Evolutionary conservation across 1,284 basidiomycete species (phyloP).

Genomic region (Sanghuangporus sanghuang): DNA sequence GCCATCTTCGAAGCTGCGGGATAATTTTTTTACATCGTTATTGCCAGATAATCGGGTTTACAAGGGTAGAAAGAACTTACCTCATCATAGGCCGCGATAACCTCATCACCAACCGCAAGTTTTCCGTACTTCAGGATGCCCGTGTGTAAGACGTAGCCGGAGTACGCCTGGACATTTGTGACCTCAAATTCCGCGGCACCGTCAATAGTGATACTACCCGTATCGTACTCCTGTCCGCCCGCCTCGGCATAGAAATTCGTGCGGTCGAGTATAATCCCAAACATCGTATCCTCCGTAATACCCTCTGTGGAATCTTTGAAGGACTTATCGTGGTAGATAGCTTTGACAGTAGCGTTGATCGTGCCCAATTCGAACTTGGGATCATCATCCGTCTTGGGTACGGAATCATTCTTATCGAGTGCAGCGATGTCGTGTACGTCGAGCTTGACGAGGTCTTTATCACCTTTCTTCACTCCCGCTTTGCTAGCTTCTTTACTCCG

Average conservation of each 20-base stretch:
- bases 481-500: constrained; percentile 92
- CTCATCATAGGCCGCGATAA: constrained; percentile 75
- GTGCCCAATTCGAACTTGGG: constrained; percentile 85
- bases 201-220: constrained; percentile 91
- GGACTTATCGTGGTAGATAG: constrained; percentile 80
- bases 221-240: constrained; percentile 97
- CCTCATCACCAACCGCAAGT: constrained; percentile 62
- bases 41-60: neutral
- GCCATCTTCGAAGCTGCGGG: constrained; percentile 82
- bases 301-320: constrained; percentile 69
- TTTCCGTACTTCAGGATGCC: constrained; percentile 80
- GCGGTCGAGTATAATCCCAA: constrained; percentile 87
- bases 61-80: constrained; percentile 28
- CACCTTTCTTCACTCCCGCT: constrained; percentile 66
- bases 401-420: constrained; percentile 73
- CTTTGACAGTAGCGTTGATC: constrained; percentile 73
- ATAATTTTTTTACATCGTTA: neutral
- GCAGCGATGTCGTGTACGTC: constrained; percentile 94
- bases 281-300: constrained; percentile 59
- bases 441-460: constrained; percentile 72
- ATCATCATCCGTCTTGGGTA: constrained; percentile 94
- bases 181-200: constrained; percentile 92
- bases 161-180: constrained; percentile 85
- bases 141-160: constrained; percentile 86
- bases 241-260: constrained; percentile 99